phyloP scores from a whole-genome alignment of 2,329 filamentous ascomycete species.

The Aureobasidium vineae region DNA sequence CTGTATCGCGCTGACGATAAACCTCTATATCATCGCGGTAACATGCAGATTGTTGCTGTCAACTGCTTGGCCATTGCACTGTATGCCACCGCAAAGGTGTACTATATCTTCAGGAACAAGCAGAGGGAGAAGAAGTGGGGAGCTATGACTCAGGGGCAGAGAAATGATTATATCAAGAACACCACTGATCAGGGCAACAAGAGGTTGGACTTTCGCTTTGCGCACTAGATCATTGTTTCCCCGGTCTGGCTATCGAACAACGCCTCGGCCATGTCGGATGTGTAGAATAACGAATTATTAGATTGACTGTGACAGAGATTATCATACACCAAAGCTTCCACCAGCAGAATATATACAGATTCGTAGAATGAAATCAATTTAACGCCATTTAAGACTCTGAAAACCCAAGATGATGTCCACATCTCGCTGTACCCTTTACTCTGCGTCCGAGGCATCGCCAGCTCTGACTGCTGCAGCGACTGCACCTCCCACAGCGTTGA shows the following conservation, averaged over 20 bases:
- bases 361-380: background rate
- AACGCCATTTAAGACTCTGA: background rate
- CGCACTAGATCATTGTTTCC: background rate
- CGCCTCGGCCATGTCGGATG: too few species aligned
- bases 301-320: background rate
- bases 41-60: conserved; percentile 37
- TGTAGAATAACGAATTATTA: background rate
- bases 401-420: too few species aligned
- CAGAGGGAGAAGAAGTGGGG: conserved; percentile 38
- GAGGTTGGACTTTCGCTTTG: conserved; percentile 28
- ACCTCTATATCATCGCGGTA: conserved; percentile 47
- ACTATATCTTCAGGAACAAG: conserved; percentile 38
- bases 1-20: conserved; percentile 52
- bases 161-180: conserved; percentile 38
- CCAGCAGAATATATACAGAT: background rate
- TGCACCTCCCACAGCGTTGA: background rate
- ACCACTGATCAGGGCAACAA: conserved; percentile 40
- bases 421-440: background rate
- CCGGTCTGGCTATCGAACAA: too few species aligned
- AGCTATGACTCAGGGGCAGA: conserved; percentile 41
- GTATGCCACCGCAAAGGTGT: conserved; percentile 37
- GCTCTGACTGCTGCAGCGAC: background rate
- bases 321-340: background rate
- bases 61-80: conserved; percentile 35
- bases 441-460: background rate